phyloP scores from a whole-genome alignment of 2,329 filamentous ascomycete species.

The Exophiala phaeomuriformis region DNA sequence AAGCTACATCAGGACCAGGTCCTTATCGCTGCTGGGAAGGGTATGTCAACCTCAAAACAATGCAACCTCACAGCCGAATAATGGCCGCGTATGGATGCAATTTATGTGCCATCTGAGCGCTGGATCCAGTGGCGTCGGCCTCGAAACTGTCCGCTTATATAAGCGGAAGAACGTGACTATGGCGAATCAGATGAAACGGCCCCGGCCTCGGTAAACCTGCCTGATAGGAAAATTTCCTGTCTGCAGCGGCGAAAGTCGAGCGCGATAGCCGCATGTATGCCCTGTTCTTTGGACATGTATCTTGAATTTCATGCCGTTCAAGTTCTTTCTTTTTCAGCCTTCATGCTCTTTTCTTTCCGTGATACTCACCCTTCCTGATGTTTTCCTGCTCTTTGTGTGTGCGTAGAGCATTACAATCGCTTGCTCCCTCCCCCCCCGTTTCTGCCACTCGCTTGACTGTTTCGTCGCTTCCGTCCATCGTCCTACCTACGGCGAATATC shows the following conservation, averaged over 20 bases:
- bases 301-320: not conserved
- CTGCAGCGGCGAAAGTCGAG: not conserved
- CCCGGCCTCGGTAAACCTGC: slow-evolving; percentile 9
- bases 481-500: not conserved
- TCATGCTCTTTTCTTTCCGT: not conserved
- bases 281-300: not conserved
- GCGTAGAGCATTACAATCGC: slow-evolving; percentile 17
- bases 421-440: not conserved
- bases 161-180: too few species aligned
- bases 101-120: too few species aligned
- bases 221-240: slow-evolving; percentile 4
- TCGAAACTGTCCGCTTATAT: too few species aligned
- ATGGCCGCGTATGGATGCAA: too few species aligned
- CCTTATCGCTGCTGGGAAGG: too few species aligned
- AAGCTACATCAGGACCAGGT: too few species aligned
- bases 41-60: too few species aligned
- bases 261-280: not conserved
- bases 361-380: slow-evolving; percentile 16
- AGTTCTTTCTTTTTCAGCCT: not conserved
- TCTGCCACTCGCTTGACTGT: not conserved
- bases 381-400: slow-evolving; percentile 24
- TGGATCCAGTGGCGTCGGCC: too few species aligned
- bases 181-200: too few species aligned
- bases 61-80: too few species aligned
- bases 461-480: not conserved